Evolutionary conservation across 2,329 filamentous ascomycete species (phyloP).

Genomic region (Didymella sp.): DNA sequence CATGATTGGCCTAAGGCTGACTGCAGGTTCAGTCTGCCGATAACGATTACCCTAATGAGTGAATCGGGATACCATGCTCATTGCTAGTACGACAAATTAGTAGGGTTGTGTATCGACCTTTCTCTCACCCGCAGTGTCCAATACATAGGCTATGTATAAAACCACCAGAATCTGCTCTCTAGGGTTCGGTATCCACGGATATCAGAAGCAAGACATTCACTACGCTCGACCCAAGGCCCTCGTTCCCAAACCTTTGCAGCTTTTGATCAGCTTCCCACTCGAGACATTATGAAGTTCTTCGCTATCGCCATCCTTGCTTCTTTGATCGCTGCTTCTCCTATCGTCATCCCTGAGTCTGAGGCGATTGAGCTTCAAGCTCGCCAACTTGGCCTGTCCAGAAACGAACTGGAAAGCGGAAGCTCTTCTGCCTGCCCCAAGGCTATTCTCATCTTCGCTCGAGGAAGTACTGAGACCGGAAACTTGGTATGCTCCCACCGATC

Average conservation of each 20-base stretch:
- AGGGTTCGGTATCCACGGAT: too few relatives aligned
- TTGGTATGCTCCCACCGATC: constrained; percentile 28
- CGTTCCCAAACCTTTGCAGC: background rate
- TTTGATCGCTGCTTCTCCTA: constrained; percentile 20
- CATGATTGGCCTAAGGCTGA: background rate
- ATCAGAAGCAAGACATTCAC: background rate
- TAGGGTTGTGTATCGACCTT: too few relatives aligned
- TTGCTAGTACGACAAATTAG: background rate
- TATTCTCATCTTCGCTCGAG: constrained; percentile 40
- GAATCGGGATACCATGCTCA: background rate
- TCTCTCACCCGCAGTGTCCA: too few relatives aligned
- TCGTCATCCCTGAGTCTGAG: constrained; percentile 3
- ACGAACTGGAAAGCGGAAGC: constrained; percentile 35
- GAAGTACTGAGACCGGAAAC: constrained; percentile 35
- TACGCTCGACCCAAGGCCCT: background rate
- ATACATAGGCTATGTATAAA: too few relatives aligned
- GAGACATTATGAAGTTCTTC: constrained; percentile 28
- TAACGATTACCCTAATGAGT: background rate
- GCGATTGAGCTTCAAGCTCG: constrained; percentile 20
- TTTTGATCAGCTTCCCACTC: background rate
- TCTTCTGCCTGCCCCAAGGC: constrained; percentile 33
- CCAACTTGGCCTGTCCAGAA: constrained; percentile 21
- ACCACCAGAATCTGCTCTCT: too few relatives aligned
- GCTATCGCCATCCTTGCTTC: constrained; percentile 20
- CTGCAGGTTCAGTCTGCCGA: background rate